Percentiles rank a stretch among this genome's conserved stretches.
Conservation (phyloP, 2,329 filamentous ascomycete genomes). For the Aspergillus fischeri region DNA sequence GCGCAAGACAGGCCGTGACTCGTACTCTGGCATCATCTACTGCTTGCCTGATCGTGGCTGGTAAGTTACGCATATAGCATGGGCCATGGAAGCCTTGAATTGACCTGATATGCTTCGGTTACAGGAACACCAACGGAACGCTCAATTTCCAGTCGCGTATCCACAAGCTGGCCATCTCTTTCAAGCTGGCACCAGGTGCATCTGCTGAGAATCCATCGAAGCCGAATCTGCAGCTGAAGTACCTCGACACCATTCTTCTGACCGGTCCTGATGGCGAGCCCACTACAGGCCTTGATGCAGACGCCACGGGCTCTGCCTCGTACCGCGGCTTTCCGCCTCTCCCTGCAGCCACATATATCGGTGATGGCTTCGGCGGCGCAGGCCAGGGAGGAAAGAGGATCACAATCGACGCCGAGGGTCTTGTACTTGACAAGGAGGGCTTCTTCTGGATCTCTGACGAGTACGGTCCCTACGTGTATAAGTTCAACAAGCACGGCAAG, state of each 20-base stretch:
- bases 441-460: slow-evolving; percentile 68
- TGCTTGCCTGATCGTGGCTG: slow-evolving; percentile 66
- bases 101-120: not conserved
- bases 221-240: slow-evolving; percentile 60
- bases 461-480: slow-evolving; percentile 67
- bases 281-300: slow-evolving; percentile 61
- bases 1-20: slow-evolving; percentile 48
- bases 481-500: slow-evolving; percentile 55
- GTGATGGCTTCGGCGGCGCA: slow-evolving; percentile 63
- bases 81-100: not conserved
- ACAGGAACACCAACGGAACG: slow-evolving; percentile 65
- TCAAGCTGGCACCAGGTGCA: slow-evolving; percentile 52
- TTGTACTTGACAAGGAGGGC: slow-evolving; percentile 57
- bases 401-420: slow-evolving; percentile 62
- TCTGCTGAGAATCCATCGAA: slow-evolving; percentile 50
- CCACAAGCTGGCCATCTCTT: slow-evolving; percentile 61
- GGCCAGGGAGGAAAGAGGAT: slow-evolving; percentile 59
- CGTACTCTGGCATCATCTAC: slow-evolving; percentile 61
- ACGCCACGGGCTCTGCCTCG: slow-evolving; percentile 49
- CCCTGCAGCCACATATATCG: slow-evolving; percentile 60
- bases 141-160: slow-evolving; percentile 64
- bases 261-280: slow-evolving; percentile 60
- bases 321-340: slow-evolving; percentile 59
- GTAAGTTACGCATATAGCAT: slow-evolving; percentile 27
- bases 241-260: slow-evolving; percentile 63